phyloP scores from a whole-genome alignment of 805 yeast genomes.

The Pichia ethanolica region DNA sequence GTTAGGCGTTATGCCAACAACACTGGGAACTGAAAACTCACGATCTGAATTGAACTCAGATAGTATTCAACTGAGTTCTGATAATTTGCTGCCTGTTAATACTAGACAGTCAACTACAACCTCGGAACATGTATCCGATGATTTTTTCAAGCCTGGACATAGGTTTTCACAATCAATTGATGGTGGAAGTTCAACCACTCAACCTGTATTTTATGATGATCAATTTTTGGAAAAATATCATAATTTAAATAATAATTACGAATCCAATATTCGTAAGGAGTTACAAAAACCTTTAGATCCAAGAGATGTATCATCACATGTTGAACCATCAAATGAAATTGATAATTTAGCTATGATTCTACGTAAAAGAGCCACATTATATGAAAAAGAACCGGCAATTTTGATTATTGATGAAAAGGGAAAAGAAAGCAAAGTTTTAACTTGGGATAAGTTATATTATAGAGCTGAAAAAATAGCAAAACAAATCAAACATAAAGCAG shows the following conservation, averaged over 20 bases:
- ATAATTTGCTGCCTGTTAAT: not conserved
- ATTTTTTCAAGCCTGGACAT: constrained; percentile 3
- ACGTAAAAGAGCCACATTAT: constrained; percentile 61
- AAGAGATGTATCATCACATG: constrained; percentile 35
- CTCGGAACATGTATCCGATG: constrained; percentile 4
- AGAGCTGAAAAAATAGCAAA: constrained; percentile 85
- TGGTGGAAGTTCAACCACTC: constrained; percentile 9
- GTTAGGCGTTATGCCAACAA: not conserved
- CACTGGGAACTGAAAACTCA: not conserved
- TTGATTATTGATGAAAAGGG: constrained; percentile 70
- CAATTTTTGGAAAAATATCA: constrained; percentile 5
- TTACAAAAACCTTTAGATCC: constrained; percentile 62
- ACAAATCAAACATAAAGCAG: constrained; percentile 64
- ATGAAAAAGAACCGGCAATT: constrained; percentile 64
- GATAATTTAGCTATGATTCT: constrained; percentile 67
- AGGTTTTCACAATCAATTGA: constrained; percentile 5
- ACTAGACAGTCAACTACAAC: not conserved
- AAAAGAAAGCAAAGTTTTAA: constrained; percentile 63
- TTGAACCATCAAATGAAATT: constrained; percentile 29
- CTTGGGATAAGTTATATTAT: constrained; percentile 85
- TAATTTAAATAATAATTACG: not conserved
- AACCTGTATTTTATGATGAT: constrained; percentile 7
- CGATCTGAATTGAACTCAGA: not conserved
- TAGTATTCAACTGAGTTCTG: not conserved
- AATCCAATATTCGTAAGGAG: constrained; percentile 20